phyloP scores from a whole-genome alignment of 2,329 filamentous ascomycete genomes.

The Phialophora chinensis region DNA sequence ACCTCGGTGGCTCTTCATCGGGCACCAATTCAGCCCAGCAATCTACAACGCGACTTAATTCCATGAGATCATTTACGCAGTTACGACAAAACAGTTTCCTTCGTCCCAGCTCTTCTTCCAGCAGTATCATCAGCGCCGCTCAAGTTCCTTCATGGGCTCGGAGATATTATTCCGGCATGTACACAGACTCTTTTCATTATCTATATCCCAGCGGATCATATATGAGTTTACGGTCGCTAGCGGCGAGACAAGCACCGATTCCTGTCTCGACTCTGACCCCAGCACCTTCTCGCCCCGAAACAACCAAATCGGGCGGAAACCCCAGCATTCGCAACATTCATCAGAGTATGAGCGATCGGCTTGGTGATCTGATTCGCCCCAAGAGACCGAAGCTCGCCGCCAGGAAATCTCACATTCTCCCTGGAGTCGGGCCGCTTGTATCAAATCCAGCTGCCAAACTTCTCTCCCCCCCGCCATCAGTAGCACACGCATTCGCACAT shows the following conservation, averaged over 20 bases:
- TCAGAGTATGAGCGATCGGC: conserved; percentile 24
- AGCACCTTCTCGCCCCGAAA: conserved; percentile 38
- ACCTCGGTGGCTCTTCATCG: conserved; percentile 21
- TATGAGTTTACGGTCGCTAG: conserved; percentile 27
- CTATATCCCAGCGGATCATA: conserved; percentile 34
- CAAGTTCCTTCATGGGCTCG: conserved; percentile 56
- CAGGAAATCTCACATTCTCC: conserved; percentile 37
- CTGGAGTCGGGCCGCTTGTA: conserved; percentile 38
- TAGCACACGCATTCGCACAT: conserved; percentile 18
- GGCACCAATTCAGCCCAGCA: conserved; percentile 28
- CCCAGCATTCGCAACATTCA: conserved; percentile 29
- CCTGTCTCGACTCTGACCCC: conserved; percentile 26
- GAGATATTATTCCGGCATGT: conserved; percentile 65
- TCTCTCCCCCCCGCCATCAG: conserved; percentile 26
- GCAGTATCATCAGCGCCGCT: conserved; percentile 51
- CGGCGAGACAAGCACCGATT: conserved; percentile 20
- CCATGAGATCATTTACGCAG: conserved; percentile 37
- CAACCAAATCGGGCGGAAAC: conserved; percentile 32
- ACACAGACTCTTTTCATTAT: conserved; percentile 37
- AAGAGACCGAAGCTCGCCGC: conserved; percentile 34
- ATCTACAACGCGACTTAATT: conserved; percentile 33
- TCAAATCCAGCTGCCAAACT: conserved; percentile 34
- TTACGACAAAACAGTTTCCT: conserved; percentile 44
- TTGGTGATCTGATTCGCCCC: conserved; percentile 26
- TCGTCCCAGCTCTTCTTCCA: conserved; percentile 49